These are phyloP conservation scores for Prunus armeniaca DNA, from an alignment of 306 rosid species.

Conservation along the genomic window DNA sequence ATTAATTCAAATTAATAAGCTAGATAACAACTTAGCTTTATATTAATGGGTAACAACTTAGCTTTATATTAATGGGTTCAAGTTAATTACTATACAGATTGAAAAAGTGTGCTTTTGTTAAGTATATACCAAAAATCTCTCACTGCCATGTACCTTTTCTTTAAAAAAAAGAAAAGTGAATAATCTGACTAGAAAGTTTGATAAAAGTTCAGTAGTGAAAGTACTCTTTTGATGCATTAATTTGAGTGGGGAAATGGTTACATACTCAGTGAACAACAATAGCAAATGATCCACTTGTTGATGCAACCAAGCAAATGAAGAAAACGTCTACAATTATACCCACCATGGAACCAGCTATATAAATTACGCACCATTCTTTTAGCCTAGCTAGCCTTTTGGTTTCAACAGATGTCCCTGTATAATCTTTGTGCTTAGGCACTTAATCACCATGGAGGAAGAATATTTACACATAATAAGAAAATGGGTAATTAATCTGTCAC, in stretches of 20 bases:
- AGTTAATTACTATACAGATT: neutral
- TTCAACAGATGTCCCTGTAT: neutral
- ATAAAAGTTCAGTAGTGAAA: neutral
- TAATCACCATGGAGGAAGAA: neutral
- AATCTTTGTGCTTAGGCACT: neutral
- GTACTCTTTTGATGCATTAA: neutral
- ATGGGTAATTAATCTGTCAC: neutral
- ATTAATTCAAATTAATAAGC: neutral
- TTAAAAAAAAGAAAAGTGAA: neutral
- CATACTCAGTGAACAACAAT: neutral
- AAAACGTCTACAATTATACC: neutral
- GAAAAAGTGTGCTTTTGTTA: neutral
- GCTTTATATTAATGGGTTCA: neutral
- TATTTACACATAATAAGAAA: neutral
- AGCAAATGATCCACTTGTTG: neutral
- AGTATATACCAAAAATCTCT: neutral
- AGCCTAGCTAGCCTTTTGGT: neutral
- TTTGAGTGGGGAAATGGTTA: neutral
- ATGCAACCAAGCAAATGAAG: neutral
- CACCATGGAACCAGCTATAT: neutral
- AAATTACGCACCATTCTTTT: neutral
- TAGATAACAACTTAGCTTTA: neutral
- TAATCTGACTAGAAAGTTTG: neutral
- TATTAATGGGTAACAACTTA: neutral
- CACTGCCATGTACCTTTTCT: neutral